phyloP scores from a whole-genome alignment of 2,329 filamentous ascomycete species.

The Beauveria caledonica region DNA sequence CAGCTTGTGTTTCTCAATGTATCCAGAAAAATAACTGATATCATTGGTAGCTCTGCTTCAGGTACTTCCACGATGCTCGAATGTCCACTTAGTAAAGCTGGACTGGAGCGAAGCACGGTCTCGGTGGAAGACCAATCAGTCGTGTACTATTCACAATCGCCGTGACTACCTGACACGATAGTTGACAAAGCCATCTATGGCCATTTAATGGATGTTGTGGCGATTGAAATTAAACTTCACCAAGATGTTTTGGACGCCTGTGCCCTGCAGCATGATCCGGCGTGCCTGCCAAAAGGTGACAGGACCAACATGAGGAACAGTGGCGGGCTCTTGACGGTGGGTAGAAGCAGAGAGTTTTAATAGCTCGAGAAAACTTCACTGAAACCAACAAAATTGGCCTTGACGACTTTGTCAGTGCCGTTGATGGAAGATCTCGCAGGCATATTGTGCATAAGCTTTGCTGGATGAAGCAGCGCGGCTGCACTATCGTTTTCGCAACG shows the following conservation, averaged over 20 bases:
- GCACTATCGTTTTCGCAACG: slow-evolving; percentile 12
- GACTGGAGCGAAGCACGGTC: slow-evolving; percentile 6
- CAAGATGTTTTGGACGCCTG: slow-evolving; percentile 19
- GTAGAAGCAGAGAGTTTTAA: slow-evolving; percentile 25
- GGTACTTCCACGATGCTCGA: slow-evolving; percentile 29
- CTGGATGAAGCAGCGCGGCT: slow-evolving; percentile 8
- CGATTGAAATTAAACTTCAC: slow-evolving; percentile 23
- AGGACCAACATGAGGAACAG: slow-evolving; percentile 26
- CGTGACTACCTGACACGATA: slow-evolving; percentile 23
- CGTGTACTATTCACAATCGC: slow-evolving; percentile 10
- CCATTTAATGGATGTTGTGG: slow-evolving; percentile 15
- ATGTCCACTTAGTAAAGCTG: slow-evolving; percentile 22
- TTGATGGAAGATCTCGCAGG: slow-evolving; percentile 18
- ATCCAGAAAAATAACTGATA: slow-evolving; percentile 13
- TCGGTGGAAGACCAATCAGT: background rate
- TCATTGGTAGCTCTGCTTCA: slow-evolving; percentile 28
- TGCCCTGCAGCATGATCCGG: slow-evolving; percentile 19
- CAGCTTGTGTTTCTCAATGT: background rate
- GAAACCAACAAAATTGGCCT: slow-evolving; percentile 18
- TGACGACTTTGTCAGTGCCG: slow-evolving; percentile 26
- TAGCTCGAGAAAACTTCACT: slow-evolving; percentile 24
- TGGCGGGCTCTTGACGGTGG: slow-evolving; percentile 30
- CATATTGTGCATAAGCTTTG: slow-evolving; percentile 5
- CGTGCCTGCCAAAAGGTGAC: slow-evolving; percentile 24
- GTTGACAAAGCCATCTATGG: slow-evolving; percentile 24